Conservation (phyloP, 2,329 filamentous ascomycete genomes). For the Magnaporthiopsis incrustans region DNA sequence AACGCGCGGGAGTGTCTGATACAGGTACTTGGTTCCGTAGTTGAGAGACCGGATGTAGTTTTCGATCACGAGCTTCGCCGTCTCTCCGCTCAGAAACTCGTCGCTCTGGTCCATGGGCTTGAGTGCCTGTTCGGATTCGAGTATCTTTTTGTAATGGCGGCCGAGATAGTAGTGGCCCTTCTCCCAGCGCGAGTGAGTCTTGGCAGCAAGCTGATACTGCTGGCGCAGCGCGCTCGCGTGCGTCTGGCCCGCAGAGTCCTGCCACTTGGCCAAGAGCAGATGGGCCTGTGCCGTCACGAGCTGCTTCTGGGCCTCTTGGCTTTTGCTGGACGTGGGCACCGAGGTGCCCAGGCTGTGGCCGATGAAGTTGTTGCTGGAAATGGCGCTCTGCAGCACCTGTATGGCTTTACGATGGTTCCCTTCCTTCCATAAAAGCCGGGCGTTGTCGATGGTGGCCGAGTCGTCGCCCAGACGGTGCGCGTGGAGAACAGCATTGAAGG, state of each 20-base stretch:
- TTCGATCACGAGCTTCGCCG: conserved; percentile 81
- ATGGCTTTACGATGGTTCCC: conserved; percentile 93
- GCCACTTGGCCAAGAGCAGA: conserved; percentile 90
- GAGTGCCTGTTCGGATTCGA: conserved; percentile 79
- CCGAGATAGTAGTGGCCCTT: conserved; percentile 97
- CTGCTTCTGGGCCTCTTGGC: conserved; percentile 41
- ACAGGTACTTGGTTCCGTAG: conserved; percentile 90
- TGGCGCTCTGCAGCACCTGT: conserved; percentile 79
- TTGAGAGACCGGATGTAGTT: conserved; percentile 84
- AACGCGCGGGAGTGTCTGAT: conserved; percentile 85
- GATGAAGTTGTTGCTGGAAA: conserved; percentile 68
- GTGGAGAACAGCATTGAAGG: conserved; percentile 88
- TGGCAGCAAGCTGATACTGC: conserved; percentile 78
- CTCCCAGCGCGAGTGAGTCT: conserved; percentile 68
- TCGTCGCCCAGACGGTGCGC: conserved; percentile 78
- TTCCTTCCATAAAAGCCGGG: conserved; percentile 86
- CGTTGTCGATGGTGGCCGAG: conserved; percentile 88
- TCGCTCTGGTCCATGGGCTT: conserved; percentile 70
- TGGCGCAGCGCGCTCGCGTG: conserved; percentile 70
- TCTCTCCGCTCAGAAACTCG: conserved; percentile 70
- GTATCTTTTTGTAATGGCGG: conserved; percentile 91
- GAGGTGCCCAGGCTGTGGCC: conserved; percentile 24
- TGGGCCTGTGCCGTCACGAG: conserved; percentile 70
- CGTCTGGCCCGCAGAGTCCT: conserved; percentile 89
- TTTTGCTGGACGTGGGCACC: conserved; percentile 29